phyloP scores from a whole-genome alignment of 129 eudicot species.

The Glebionis coronaria region DNA sequence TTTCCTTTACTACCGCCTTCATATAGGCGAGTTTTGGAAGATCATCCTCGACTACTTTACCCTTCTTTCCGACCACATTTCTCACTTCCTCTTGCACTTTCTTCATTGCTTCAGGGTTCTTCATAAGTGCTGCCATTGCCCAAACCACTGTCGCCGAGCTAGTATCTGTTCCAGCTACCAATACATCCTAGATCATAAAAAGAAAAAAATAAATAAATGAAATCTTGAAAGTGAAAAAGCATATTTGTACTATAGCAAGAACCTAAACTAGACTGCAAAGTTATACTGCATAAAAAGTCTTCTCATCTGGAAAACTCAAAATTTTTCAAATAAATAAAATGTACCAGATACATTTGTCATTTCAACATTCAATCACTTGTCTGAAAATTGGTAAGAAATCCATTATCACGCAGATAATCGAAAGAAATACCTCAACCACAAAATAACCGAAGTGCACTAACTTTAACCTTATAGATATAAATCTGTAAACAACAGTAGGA shows the following conservation, averaged over 20 bases:
- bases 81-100: constrained; percentile 25
- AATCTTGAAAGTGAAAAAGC: neutral
- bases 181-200: constrained; percentile 9
- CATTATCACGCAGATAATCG: neutral
- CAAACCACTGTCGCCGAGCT: constrained; percentile 11
- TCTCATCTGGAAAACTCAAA: too few species aligned
- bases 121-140: constrained; percentile 19
- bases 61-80: constrained; percentile 19
- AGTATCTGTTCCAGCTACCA: constrained; percentile 18
- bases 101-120: constrained; percentile 20
- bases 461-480: too few species aligned
- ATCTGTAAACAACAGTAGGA: too few species aligned
- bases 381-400: neutral
- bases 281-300: neutral
- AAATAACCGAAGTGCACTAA: neutral
- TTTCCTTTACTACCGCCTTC: constrained; percentile 34
- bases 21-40: constrained; percentile 31
- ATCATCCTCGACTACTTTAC: constrained; percentile 25
- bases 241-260: neutral
- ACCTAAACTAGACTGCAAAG: neutral
- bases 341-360: too few species aligned
- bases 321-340: too few species aligned
- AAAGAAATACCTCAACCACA: neutral
- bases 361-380: constrained; percentile 23
- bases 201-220: neutral